phyloP scores from a whole-genome alignment of 148 eudicot genomes.

The Spergularia bocconei region DNA sequence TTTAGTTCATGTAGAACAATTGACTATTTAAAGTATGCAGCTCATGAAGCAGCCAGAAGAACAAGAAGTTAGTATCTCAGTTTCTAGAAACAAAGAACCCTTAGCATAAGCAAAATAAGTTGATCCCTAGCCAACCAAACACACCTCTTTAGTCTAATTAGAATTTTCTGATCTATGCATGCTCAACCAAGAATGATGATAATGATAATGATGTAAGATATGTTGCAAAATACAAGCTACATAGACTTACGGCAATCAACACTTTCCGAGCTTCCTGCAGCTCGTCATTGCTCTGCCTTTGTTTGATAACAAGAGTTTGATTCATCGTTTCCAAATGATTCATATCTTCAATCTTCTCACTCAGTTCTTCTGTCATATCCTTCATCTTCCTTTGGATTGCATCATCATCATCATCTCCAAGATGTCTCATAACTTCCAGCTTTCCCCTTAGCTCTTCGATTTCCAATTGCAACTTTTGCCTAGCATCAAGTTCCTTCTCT shows the following conservation, averaged over 20 bases:
- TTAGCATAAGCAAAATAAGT: neutral
- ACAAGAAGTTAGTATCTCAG: neutral
- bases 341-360: constrained; percentile 52
- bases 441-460: constrained; percentile 82
- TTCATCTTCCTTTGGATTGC: constrained; percentile 65
- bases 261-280: constrained; percentile 75
- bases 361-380: constrained; percentile 61
- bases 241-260: constrained; percentile 52
- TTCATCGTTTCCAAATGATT: constrained; percentile 46
- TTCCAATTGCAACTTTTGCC: constrained; percentile 80
- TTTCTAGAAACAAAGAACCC: neutral
- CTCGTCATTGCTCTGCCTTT: constrained; percentile 86
- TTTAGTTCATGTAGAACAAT: neutral
- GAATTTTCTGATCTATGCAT: neutral
- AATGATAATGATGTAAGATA: constrained; percentile 5
- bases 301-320: constrained; percentile 47
- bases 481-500: constrained; percentile 69
- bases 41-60: neutral
- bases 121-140: neutral
- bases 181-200: neutral
- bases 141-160: neutral
- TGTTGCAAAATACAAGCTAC: neutral
- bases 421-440: constrained; percentile 73
- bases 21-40: constrained; percentile 1
- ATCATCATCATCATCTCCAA: constrained; percentile 74